phyloP scores from a whole-genome alignment of 2,329 filamentous ascomycete species.

The Lasiodiplodia sp. region DNA sequence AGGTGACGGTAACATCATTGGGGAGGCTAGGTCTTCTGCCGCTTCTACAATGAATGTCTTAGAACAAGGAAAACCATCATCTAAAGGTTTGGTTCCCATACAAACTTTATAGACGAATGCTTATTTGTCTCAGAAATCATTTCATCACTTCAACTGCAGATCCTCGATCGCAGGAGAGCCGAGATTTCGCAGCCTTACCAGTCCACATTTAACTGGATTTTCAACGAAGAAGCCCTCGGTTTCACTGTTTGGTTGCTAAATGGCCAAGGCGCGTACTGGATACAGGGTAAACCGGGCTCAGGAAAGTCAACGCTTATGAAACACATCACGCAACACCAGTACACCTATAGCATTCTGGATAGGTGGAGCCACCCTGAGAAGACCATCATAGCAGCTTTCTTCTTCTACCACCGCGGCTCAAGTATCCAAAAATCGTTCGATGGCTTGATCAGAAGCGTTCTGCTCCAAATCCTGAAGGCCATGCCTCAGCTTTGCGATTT shows the following conservation, averaged over 20 bases:
- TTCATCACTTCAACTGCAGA: background rate
- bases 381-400: conserved; percentile 47
- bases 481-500: background rate
- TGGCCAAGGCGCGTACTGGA: conserved; percentile 35
- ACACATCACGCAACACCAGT: conserved; percentile 26
- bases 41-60: background rate
- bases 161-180: background rate
- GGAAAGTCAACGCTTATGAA: conserved; percentile 58
- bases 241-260: background rate
- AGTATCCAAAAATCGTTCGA: conserved; percentile 50
- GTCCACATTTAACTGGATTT: conserved; percentile 10
- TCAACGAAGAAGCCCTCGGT: background rate
- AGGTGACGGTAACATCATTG: accelerated
- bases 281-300: conserved; percentile 55
- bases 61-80: accelerated
- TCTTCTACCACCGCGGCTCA: conserved; percentile 53
- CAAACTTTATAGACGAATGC: background rate
- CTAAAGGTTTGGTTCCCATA: background rate
- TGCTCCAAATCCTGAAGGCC: conserved; percentile 42
- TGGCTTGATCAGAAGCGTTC: conserved; percentile 48
- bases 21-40: accelerated
- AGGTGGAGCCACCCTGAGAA: conserved; percentile 39
- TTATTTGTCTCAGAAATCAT: background rate
- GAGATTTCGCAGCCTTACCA: background rate
- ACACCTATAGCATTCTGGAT: conserved; percentile 39